phyloP scores from a whole-genome alignment of 345 rosid species.

The Odontarrhena argentea region DNA sequence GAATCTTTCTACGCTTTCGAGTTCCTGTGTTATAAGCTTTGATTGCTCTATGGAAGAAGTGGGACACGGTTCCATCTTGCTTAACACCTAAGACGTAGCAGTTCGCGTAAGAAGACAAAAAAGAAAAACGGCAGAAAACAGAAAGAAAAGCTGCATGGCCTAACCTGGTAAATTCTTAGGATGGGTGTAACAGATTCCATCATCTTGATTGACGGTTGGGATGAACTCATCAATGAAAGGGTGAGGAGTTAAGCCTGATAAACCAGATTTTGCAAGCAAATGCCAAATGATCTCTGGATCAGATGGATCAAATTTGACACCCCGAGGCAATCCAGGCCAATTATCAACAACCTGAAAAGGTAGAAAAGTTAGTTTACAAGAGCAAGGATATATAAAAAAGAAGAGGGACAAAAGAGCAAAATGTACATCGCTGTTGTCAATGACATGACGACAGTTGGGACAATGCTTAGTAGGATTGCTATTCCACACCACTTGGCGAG shows the following conservation, averaged over 20 bases:
- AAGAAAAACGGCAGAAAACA: neutral
- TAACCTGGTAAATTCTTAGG: slow-evolving; percentile 91
- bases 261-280: slow-evolving; percentile 69
- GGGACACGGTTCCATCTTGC: slow-evolving; percentile 75
- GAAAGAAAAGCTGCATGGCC: slow-evolving; percentile 20
- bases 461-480: slow-evolving; percentile 88
- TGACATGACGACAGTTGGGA: slow-evolving; percentile 71
- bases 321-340: slow-evolving; percentile 95
- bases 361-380: neutral
- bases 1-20: slow-evolving; percentile 90
- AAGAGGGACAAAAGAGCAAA: neutral
- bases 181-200: slow-evolving; percentile 97
- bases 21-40: slow-evolving; percentile 92
- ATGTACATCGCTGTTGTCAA: slow-evolving; percentile 86
- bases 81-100: slow-evolving; percentile 57
- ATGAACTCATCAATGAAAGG: slow-evolving; percentile 85
- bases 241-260: slow-evolving; percentile 53
- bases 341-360: slow-evolving; percentile 62
- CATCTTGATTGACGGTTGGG: slow-evolving; percentile 75
- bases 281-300: slow-evolving; percentile 93
- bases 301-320: slow-evolving; percentile 95
- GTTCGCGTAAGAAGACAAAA: neutral
- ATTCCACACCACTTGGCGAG: slow-evolving; percentile 56
- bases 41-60: slow-evolving; percentile 85
- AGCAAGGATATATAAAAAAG: neutral